phyloP scores from a whole-genome alignment of 1,284 basidiomycete genomes.

The Cystobasidium slooffiae region DNA sequence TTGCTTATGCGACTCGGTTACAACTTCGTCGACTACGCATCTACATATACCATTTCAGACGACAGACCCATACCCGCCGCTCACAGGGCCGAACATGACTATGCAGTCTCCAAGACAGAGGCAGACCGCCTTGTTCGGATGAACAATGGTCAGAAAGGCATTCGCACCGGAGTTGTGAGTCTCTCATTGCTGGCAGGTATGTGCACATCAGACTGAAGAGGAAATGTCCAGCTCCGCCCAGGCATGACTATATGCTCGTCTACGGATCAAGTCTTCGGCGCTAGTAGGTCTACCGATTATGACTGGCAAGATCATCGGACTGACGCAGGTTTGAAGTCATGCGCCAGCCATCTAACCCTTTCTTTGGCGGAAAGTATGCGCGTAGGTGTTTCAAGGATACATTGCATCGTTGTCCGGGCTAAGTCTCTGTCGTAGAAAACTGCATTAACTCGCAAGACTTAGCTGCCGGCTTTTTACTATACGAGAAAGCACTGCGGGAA shows the following conservation, averaged over 20 bases:
- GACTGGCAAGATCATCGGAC: background rate
- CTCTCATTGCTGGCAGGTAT: no score
- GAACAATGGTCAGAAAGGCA: conserved; percentile 15
- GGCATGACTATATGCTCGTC: conserved; percentile 35
- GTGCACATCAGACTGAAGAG: no score
- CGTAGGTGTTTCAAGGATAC: background rate
- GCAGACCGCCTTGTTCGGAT: conserved; percentile 33
- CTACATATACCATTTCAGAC: conserved; percentile 29
- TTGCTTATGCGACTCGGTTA: conserved; percentile 27
- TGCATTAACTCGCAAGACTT: conserved; percentile 39
- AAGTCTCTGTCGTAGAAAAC: conserved; percentile 7
- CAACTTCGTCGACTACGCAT: conserved; percentile 22
- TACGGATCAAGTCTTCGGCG: conserved; percentile 27
- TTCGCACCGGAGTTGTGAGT: conserved; percentile 34
- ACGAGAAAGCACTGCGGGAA: conserved; percentile 28
- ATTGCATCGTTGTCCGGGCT: background rate
- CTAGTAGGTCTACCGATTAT: conserved; percentile 3
- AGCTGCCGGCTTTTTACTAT: conserved; percentile 28
- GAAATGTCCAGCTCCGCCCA: conserved; percentile 22
- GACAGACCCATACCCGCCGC: conserved; percentile 19
- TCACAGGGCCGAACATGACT: conserved; percentile 30
- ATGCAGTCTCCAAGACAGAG: conserved; percentile 27
- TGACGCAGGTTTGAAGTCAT: conserved; percentile 7
- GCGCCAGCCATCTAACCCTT: conserved; percentile 2
- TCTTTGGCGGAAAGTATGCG: conserved; percentile 1